A percentile compares a stretch with the other conserved stretches of the same genome.
These are phyloP conservation scores for Phylloporus sp. DNA, from an alignment of 1,284 basidiomycete species.

Conservation along the genomic window DNA sequence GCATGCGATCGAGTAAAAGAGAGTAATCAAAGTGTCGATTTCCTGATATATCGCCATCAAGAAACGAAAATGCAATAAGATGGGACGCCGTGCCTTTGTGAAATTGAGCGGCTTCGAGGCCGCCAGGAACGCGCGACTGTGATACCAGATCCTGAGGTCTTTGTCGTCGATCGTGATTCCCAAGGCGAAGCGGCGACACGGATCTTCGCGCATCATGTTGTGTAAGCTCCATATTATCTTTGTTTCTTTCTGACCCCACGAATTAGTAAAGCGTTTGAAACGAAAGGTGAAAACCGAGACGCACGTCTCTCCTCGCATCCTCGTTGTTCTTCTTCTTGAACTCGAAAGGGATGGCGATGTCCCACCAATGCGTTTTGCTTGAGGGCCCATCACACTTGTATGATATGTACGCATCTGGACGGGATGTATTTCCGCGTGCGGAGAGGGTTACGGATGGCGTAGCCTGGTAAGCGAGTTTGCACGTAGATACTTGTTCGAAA, in stretches of 20 bases:
- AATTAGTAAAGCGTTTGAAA: neutral
- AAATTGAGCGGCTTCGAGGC: constrained; percentile 12
- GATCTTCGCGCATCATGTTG: constrained; percentile 25
- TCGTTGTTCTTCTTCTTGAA: constrained; percentile 12
- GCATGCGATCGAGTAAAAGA: constrained; percentile 13
- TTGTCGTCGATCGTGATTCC: constrained; percentile 22
- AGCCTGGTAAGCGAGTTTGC: neutral
- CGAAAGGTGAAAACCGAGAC: neutral
- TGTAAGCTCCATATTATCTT: constrained; percentile 27
- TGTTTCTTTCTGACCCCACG: constrained; percentile 16
- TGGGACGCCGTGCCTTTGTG: constrained; percentile 5
- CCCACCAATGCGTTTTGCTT: constrained; percentile 12
- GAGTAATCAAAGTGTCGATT: constrained; percentile 5
- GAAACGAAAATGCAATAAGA: neutral
- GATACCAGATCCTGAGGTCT: constrained; percentile 21
- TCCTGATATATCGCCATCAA: constrained; percentile 14
- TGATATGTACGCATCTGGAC: constrained; percentile 13
- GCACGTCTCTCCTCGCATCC: neutral
- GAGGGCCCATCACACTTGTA: neutral
- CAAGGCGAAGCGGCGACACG: constrained; percentile 10
- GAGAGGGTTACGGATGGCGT: neutral
- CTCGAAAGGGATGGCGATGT: constrained; percentile 20
- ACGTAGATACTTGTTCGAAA: neutral
- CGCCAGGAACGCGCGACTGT: constrained; percentile 13
- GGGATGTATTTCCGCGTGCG: constrained; percentile 9